Conservation (phyloP, 2,329 filamentous ascomycete genomes). For the Penicillium paneum region DNA sequence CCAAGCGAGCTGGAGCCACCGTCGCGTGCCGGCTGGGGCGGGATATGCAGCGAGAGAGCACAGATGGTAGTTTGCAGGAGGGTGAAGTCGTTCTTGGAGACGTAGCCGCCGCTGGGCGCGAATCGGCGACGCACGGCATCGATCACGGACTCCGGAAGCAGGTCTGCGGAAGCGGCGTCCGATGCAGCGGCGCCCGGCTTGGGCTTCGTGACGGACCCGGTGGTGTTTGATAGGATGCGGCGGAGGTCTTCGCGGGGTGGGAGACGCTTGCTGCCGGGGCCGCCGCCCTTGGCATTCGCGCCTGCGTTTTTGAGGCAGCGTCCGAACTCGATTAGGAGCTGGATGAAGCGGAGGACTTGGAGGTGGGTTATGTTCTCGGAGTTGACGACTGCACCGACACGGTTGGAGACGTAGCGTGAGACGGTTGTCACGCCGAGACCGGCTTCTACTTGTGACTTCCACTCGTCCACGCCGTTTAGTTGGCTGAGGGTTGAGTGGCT, state of each 20-base stretch:
- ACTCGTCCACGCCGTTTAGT: constrained; percentile 43
- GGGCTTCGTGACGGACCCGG: constrained; percentile 12
- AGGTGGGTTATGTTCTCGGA: constrained; percentile 41
- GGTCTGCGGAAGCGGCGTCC: constrained; percentile 16
- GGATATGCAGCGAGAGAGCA: constrained; percentile 46
- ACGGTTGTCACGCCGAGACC: constrained; percentile 37
- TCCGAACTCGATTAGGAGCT: constrained; percentile 44
- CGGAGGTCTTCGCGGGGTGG: constrained; percentile 42
- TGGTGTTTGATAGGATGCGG: constrained; percentile 33
- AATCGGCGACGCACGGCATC: constrained; percentile 43
- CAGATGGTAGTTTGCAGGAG: constrained; percentile 47
- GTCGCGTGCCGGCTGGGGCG: constrained; percentile 39
- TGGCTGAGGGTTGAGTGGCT: constrained; percentile 41
- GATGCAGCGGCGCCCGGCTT: constrained; percentile 20
- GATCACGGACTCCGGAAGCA: constrained; percentile 39
- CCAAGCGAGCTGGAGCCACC: constrained; percentile 36
- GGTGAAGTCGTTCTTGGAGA: constrained; percentile 41
- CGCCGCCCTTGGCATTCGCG: constrained; percentile 23
- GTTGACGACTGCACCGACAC: constrained; percentile 40
- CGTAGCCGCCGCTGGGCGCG: constrained; percentile 35
- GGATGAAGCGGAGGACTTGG: constrained; percentile 46
- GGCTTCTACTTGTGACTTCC: constrained; percentile 39
- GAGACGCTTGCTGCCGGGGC: constrained; percentile 40
- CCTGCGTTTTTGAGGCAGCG: constrained; percentile 34
- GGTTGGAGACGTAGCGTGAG: constrained; percentile 45